Percentiles rank a stretch among this genome's conserved stretches.
Conservation (phyloP, 345 rosid genomes). For the Microthlaspi erraticum region DNA sequence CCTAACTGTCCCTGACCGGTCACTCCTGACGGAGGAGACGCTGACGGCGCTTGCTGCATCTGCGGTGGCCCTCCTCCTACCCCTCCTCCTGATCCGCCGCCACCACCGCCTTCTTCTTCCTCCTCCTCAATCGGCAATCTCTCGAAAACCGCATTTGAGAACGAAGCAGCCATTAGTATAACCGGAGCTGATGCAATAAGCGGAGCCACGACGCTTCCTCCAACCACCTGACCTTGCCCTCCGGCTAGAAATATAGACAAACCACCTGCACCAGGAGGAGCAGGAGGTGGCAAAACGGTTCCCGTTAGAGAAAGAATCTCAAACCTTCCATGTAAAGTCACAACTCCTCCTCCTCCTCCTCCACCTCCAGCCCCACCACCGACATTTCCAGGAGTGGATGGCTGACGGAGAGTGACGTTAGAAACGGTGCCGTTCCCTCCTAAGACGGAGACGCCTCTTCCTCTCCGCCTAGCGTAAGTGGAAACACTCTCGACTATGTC, state of each 20-base stretch:
- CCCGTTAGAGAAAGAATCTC: slow-evolving; percentile 81
- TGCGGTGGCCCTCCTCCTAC: slow-evolving; percentile 44
- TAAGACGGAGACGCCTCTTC: slow-evolving; percentile 77
- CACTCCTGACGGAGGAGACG: slow-evolving; percentile 68
- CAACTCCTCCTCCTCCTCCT: slow-evolving; percentile 65
- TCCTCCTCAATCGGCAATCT: slow-evolving; percentile 69
- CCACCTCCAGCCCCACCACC: slow-evolving; percentile 49
- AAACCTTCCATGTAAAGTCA: slow-evolving; percentile 80
- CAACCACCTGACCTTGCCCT: slow-evolving; percentile 82
- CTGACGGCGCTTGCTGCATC: slow-evolving; percentile 56
- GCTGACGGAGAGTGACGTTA: slow-evolving; percentile 71
- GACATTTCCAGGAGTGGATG: slow-evolving; percentile 49
- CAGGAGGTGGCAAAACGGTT: slow-evolving; percentile 84
- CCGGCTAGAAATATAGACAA: slow-evolving; percentile 74
- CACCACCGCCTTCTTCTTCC: slow-evolving; percentile 41
- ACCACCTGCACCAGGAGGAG: slow-evolving; percentile 80
- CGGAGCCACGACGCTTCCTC: slow-evolving; percentile 73
- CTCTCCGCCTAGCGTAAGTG: slow-evolving; percentile 63
- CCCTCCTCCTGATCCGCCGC: slow-evolving; percentile 32
- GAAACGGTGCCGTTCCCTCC: slow-evolving; percentile 72
- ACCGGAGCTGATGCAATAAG: slow-evolving; percentile 72
- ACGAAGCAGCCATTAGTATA: slow-evolving; percentile 77
- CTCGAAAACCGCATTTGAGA: slow-evolving; percentile 76
- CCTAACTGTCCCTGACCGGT: slow-evolving; percentile 57
- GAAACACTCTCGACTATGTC: slow-evolving; percentile 69